These are phyloP conservation scores for Aciculosporium take DNA, from an alignment of 2,329 filamentous ascomycete genomes.

Conservation along the genomic window DNA sequence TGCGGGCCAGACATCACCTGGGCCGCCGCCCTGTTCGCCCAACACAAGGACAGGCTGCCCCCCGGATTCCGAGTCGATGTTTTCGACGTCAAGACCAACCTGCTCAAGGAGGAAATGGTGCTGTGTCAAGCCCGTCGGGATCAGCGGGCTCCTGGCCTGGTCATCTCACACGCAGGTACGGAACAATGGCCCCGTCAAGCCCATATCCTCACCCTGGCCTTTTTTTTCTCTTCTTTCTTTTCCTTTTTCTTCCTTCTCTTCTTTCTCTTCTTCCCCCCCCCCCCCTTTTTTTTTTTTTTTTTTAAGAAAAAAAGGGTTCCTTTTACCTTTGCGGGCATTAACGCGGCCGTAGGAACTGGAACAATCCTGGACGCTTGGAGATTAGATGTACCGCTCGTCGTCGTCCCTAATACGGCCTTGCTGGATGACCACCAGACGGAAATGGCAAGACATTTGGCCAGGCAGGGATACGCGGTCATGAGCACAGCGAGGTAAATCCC, in stretches of 20 bases:
- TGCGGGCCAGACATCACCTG: conserved; percentile 53
- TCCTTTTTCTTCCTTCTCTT: no score
- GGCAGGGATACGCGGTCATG: conserved; percentile 62
- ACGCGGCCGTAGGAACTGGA: conserved; percentile 53
- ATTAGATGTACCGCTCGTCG: conserved; percentile 61
- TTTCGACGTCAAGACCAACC: conserved; percentile 20
- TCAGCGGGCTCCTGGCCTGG: conserved; percentile 46
- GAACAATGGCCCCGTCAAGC: neutral
- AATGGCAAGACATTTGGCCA: conserved; percentile 61
- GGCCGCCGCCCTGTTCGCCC: conserved; percentile 14
- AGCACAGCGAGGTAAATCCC: conserved; percentile 47
- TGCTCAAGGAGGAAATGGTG: conserved; percentile 35
- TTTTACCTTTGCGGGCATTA: no score
- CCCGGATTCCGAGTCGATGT: conserved; percentile 14
- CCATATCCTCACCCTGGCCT: no score
- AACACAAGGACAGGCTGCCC: conserved; percentile 13
- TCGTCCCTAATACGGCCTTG: conserved; percentile 72
- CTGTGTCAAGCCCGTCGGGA: conserved; percentile 33
- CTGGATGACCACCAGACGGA: conserved; percentile 87
- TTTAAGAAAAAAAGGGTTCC: no score
- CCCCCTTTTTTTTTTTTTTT: no score
- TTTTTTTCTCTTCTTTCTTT: neutral
- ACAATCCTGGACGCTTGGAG: conserved; percentile 75
- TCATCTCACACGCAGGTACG: conserved; percentile 79
- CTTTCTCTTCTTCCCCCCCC: no score